These are phyloP conservation scores for Rhododendron vialii DNA, from an alignment of 148 eudicot genomes.

Conservation along the genomic window DNA sequence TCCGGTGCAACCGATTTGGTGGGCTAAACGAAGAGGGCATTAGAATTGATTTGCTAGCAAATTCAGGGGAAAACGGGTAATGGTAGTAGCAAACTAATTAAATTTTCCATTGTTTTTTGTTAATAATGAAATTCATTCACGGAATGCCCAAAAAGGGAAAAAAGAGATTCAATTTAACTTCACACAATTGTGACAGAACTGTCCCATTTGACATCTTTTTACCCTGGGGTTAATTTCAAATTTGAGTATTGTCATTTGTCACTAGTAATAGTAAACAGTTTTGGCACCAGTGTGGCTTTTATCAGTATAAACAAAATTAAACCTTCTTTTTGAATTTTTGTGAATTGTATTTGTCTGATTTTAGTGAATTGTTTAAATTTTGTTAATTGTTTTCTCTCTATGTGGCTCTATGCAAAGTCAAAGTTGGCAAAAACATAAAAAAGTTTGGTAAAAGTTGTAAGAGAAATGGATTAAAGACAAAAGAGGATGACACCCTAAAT, in stretches of 20 bases:
- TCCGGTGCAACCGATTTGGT: too few relatives aligned
- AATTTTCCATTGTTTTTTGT: too few relatives aligned
- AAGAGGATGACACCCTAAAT: too few relatives aligned
- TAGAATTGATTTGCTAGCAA: neutral
- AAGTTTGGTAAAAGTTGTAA: neutral
- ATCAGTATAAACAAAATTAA: neutral
- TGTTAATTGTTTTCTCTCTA: neutral
- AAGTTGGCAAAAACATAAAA: neutral
- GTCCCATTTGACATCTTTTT: neutral
- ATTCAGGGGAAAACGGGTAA: neutral
- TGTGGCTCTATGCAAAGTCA: neutral
- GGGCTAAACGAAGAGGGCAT: neutral
- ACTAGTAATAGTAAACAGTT: too few relatives aligned
- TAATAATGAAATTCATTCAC: neutral
- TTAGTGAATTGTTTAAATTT: neutral
- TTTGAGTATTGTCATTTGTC: neutral
- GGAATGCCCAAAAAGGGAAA: neutral
- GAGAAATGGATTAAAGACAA: neutral
- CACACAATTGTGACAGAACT: neutral
- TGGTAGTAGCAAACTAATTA: neutral
- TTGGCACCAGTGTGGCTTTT: neutral
- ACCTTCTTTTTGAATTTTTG: neutral
- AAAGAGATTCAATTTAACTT: neutral
- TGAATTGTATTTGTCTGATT: too few relatives aligned
- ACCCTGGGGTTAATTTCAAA: neutral